phyloP scores from a whole-genome alignment of 1,284 basidiomycete species.

The Puccinia horiana region DNA sequence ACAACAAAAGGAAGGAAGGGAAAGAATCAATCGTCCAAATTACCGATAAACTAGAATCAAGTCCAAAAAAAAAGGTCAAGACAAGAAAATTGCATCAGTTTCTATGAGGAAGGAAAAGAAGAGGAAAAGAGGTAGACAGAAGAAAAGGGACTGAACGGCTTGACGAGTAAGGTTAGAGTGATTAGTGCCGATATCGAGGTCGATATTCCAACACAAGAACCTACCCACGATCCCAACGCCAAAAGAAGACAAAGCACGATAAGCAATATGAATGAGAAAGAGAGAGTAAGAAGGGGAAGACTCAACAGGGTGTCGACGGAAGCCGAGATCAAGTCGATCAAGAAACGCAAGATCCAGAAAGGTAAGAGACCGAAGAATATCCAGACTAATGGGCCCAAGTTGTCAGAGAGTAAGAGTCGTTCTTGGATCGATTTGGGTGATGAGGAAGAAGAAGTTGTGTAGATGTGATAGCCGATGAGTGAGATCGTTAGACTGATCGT shows the following conservation, averaged over 20 bases:
- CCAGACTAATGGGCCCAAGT: constrained; percentile 22
- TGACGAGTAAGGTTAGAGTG: constrained; percentile 41
- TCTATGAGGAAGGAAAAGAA: background rate
- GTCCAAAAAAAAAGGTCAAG: background rate
- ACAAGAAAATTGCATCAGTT: background rate
- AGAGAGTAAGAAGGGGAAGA: background rate
- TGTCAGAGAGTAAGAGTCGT: background rate
- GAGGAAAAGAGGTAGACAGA: too few relatives aligned
- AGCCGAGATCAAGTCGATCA: constrained; percentile 36
- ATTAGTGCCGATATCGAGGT: constrained; percentile 47
- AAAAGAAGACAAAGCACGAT: background rate
- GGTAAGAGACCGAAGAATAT: constrained; percentile 34
- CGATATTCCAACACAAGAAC: constrained; percentile 48
- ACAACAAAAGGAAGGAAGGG: too few relatives aligned
- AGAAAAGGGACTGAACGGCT: constrained; percentile 34
- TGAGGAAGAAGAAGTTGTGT: background rate
- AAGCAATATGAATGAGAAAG: background rate
- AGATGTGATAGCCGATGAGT: constrained; percentile 36
- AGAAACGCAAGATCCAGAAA: constrained; percentile 44
- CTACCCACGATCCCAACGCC: constrained; percentile 6
- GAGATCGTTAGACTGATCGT: constrained; percentile 42
- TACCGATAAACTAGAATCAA: constrained; percentile 5
- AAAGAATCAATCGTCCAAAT: background rate
- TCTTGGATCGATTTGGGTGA: background rate
- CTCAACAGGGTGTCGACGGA: constrained; percentile 48